Percentiles rank a stretch among this genome's conserved stretches.
phyloP scores from a whole-genome alignment of 371 early-diverging fungal genomes.

The Coemansia sp. region DNA sequence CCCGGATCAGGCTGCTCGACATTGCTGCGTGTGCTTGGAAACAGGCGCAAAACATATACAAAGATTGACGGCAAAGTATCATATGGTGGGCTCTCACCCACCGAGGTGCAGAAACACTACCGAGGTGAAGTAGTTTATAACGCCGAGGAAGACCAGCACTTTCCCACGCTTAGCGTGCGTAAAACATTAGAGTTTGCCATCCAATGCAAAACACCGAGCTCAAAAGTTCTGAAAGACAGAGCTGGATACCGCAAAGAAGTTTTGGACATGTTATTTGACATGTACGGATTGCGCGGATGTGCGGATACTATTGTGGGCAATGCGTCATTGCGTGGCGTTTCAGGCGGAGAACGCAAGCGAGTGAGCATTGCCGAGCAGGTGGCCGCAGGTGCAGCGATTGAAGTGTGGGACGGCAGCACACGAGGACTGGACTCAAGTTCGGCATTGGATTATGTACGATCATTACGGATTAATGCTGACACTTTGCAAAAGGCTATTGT shows the following conservation, averaged over 20 bases:
- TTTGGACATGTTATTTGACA: conserved; percentile 54
- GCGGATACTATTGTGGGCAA: conserved; percentile 79
- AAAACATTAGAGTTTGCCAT: conserved; percentile 65
- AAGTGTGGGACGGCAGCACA: conserved; percentile 85
- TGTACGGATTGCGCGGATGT: conserved; percentile 43
- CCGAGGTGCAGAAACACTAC: conserved; percentile 55
- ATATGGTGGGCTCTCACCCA: conserved; percentile 61
- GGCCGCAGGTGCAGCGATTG: conserved; percentile 67
- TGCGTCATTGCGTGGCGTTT: conserved; percentile 76
- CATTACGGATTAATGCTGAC: conserved; percentile 57
- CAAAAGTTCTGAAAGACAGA: conserved; percentile 48
- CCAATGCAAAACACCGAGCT: conserved; percentile 64
- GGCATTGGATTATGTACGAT: conserved; percentile 56
- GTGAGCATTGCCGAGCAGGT: conserved; percentile 87
- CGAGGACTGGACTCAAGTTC: conserved; percentile 89
- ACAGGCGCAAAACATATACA: conserved; percentile 62
- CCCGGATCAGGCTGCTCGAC: conserved; percentile 74
- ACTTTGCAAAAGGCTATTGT: conserved; percentile 59
- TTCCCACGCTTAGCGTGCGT: conserved; percentile 64
- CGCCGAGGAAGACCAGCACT: conserved; percentile 63
- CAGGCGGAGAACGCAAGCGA: conserved; percentile 88
- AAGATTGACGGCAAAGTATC: conserved; percentile 54
- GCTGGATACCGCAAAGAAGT: conserved; percentile 34
- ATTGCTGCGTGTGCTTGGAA: conserved; percentile 63
- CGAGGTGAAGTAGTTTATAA: conserved; percentile 54